These are phyloP conservation scores for Penicillium verhagenii DNA, from an alignment of 495 filamentous ascomycete species.

Conservation along the genomic window DNA sequence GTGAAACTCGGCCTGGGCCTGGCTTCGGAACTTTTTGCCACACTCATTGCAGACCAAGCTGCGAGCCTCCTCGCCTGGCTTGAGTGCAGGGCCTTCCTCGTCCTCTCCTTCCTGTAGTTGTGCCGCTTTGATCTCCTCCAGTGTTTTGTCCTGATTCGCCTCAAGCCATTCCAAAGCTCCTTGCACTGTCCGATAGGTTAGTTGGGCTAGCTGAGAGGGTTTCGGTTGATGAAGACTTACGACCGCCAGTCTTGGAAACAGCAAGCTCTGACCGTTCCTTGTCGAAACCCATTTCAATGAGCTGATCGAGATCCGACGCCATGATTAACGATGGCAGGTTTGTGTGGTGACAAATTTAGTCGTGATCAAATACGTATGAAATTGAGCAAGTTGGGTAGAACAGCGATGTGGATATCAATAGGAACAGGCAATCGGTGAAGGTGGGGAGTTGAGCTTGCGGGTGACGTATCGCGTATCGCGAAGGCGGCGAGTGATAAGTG, in stretches of 20 bases:
- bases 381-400: no score
- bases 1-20: conserved; percentile 82
- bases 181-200: conserved; percentile 58
- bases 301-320: conserved; percentile 72
- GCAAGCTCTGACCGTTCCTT: conserved; percentile 75
- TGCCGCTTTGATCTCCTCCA: conserved; percentile 69
- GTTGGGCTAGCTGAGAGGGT: conserved; percentile 2
- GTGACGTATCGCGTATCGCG: conserved; percentile 37
- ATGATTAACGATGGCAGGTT: conserved; percentile 42
- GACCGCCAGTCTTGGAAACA: conserved; percentile 69
- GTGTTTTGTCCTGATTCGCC: conserved; percentile 75
- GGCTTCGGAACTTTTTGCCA: conserved; percentile 81
- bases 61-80: conserved; percentile 61
- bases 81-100: conserved; percentile 55
- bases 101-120: conserved; percentile 42
- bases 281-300: conserved; percentile 96
- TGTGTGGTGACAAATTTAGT: background rate
- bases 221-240: conserved; percentile 49
- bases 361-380: background rate
- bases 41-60: conserved; percentile 88
- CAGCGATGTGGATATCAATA: background rate
- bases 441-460: conserved; percentile 11
- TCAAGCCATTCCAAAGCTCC: conserved; percentile 94
- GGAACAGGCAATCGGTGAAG: conserved; percentile 3
- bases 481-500: conserved; percentile 30